Evolutionary conservation across 2,329 filamentous ascomycete species (phyloP), one percentile per base, ranked within the genome.

Genomic region (Cytospora paraplurivora): DNA sequence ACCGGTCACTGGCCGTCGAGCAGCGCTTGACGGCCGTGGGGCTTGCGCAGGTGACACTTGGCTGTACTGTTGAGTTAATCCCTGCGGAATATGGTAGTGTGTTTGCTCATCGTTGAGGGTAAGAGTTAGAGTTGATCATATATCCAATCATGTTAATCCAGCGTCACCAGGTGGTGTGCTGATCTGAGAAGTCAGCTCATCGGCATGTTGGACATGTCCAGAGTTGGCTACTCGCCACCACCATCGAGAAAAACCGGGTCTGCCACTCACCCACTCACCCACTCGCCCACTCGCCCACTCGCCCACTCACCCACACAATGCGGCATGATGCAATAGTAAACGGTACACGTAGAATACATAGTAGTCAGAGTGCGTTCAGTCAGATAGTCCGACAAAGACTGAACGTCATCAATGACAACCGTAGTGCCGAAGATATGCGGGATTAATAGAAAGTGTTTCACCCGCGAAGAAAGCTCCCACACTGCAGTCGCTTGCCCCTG

Each of bases 91-190:
- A 50, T 60, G 32, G 1, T 49, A 21, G n/a, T 35, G 49, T 54
- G 37, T 27, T 27, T 49, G 58, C 38, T 33, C 51, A 44, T 61
- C 35, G 38, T 27, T 55, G n/a, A 32, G 51, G 41, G 10, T n/a
- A 44, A 44, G 17, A 19, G 41, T 44, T 7, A 44, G 17, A 19
- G 41, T 44, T 7, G 19, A 44, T 8, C 3, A 7, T 37, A 61
- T 32, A 41, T 54, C 58, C 58, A 61, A 61, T 61, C 58, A 61
- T 27, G 51, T 33, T 49, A n/a, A 44, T 32, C 4, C 27, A 41
- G 32, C 51, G 51, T 19, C 58, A 50, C 51, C 32, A 37, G 38
- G 37, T 38, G 59, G 38, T 55, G 59, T 32, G 59, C 53, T 50
- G 59, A 53, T 27, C 47, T 44, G 33, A 49, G 41, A 47, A 19